Evolutionary conservation across 768 basidiomycete species (phyloP), one percentile per base, ranked within the genome.

Genomic region (Tulasnella sp.): DNA sequence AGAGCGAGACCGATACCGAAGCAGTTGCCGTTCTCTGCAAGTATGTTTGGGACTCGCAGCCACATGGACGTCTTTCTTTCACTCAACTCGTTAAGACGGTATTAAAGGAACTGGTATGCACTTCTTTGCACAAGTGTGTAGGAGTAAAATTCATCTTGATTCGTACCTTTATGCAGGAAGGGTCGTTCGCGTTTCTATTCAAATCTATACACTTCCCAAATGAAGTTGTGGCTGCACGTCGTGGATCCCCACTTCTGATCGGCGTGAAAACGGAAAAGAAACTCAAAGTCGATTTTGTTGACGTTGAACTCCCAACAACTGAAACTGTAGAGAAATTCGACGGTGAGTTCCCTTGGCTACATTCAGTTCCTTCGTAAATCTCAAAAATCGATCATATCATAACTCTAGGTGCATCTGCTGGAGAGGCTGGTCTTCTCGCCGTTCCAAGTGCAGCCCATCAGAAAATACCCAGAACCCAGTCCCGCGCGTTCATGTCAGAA

Each of bases 231-330:
- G 86, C 87, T 45, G 90, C 92, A 53, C 90, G 92, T 59, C 86
- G 95, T 61, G 95, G 95, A 59, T 96, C 93, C 12, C 95, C 95
- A 25, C 78, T 99, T 27, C 69, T 98, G 53, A 79, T 99, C 62
- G 95, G 95, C 70, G 93, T 99, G 63, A 98, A 98, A 81, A 98
- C 95, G 15, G 93, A 99, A 65, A 92, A 95, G 76, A 98, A 98
- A 69, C 77, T 99, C 61, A 99, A 99, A 73, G 93, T 98, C 33
- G 95, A 99, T 70, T 98, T 99, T 59, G 93, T 99, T 41, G 95
- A 98, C 67, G 95, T 99, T 51, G 92, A 98, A 65, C 79, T 98
- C 60, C 79, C 84, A 29, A 80, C 81, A 34, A 76, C 83, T 37
- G 83, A 86, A 31, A 67, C 71, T 54, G 71, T 74, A 42, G 58